Conservation (phyloP, 768 basidiomycete genomes). For the Suillus subluteus region DNA sequence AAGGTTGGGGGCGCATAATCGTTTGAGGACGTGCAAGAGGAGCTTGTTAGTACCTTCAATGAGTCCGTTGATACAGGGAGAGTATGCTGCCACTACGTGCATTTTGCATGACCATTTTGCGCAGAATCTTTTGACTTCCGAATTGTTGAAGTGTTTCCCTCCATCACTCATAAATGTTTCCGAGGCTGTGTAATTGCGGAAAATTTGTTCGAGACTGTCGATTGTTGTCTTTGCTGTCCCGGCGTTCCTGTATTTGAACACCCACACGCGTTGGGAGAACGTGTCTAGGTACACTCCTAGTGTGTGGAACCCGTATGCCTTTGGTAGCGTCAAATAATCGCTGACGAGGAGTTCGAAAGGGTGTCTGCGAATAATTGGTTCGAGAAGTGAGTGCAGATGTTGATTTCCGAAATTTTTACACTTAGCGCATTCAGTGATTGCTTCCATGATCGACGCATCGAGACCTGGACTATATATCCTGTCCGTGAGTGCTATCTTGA, state of each 20-base stretch:
- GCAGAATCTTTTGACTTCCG: constrained; percentile 6
- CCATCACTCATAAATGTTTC: constrained; percentile 30
- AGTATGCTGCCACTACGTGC: no score
- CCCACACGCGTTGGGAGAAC: constrained; percentile 27
- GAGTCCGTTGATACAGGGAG: no score
- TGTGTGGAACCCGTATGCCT: constrained; percentile 19
- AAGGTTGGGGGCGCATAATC: no score
- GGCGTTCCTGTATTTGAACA: constrained; percentile 19
- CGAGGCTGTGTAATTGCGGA: constrained; percentile 8
- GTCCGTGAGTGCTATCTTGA: no score
- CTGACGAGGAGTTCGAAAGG: constrained; percentile 26
- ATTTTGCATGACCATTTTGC: no score
- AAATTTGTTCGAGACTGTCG: constrained; percentile 18
- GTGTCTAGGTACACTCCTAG: constrained; percentile 21
- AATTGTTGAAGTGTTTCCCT: constrained; percentile 28
- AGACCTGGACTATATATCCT: no score
- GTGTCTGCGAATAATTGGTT: constrained; percentile 21
- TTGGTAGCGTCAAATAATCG: constrained; percentile 27
- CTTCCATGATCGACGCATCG: no score
- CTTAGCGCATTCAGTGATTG: no score
- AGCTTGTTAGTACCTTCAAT: no score
- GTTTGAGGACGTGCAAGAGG: no score
- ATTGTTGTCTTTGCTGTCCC: constrained; percentile 22
- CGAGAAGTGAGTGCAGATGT: constrained; percentile 2
- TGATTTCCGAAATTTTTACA: no score